Evolutionary conservation across 345 rosid genomes (phyloP), one percentile per base, ranked within the genome.

Genomic region (Melaleuca alternifolia): DNA sequence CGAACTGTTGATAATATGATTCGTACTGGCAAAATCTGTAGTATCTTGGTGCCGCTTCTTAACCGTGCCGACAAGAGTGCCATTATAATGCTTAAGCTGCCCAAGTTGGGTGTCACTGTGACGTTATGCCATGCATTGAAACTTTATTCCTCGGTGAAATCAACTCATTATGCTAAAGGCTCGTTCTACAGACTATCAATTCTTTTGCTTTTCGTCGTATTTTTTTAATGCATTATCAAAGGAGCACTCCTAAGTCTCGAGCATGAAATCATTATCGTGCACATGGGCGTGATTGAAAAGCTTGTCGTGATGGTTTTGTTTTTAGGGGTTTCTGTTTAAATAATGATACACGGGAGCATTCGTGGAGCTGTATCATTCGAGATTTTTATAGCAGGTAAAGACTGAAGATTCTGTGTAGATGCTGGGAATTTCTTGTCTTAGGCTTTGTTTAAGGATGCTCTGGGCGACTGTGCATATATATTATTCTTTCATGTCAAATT

Each of bases 251-350:
- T 33, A 81, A 61, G 23, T 71, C 48, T 85, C 85, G 86, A 87
- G 83, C 33, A 23, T 85, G 87, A 59, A 85, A 89, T 87, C 88
- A 84, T 83, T 87, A 65, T 24, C 83, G n/a, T 76, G 75, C 91
- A 87, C 86, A 85, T 88, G 88, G 85, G 48, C 82, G 8, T 48
- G 9, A 48, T 53, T 37, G 51, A 59, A 84, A 51, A 71, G 46
- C 37, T 7, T 33, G 79, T 37, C 79, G 79, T 21, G 48, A 71
- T 33, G 79, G 24, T 71, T 71, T 71, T 23, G 33, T 33, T 71
- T 71, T 33, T 41, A n/a, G 41, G 48, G 79, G 79, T 51, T 51
- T 20, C 57, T 51, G 54, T 51, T 83, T 37, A 46, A 16, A 83
- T 50, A 83, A 54, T 51, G 15, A 84, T 84, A 41, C 50, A 24